phyloP scores from a whole-genome alignment of 129 eudicot genomes.

The Calendula officinalis region DNA sequence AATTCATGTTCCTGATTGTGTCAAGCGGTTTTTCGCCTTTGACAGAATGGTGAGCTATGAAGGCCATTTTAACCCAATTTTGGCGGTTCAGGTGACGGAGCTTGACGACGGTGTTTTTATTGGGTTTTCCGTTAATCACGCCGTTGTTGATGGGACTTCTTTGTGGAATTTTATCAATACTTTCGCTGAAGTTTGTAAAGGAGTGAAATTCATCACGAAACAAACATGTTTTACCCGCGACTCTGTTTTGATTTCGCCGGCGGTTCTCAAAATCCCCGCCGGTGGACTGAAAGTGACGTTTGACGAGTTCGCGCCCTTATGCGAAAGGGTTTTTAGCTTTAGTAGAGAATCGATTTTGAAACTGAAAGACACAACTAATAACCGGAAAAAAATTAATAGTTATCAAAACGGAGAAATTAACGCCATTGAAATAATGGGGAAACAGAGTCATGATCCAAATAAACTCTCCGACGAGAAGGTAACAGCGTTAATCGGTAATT shows the following conservation, averaged over 20 bases:
- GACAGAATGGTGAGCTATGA: constrained; percentile 59
- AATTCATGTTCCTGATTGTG: constrained; percentile 43
- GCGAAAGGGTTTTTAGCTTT: constrained; percentile 70
- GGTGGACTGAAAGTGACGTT: constrained; percentile 66
- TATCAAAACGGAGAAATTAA: constrained; percentile 34
- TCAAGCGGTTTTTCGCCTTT: constrained; percentile 56
- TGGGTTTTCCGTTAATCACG: constrained; percentile 72
- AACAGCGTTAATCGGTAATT: constrained; percentile 36
- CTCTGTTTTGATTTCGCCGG: constrained; percentile 55
- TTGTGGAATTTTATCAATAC: constrained; percentile 79
- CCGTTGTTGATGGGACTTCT: constrained; percentile 81
- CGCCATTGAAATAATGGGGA: constrained; percentile 67
- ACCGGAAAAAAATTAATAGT: constrained; percentile 20
- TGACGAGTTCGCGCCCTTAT: constrained; percentile 49
- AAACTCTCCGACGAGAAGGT: constrained; percentile 35
- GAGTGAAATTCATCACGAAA: constrained; percentile 35
- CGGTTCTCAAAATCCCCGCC: constrained; percentile 51
- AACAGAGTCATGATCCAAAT: constrained; percentile 51
- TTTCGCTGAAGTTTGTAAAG: constrained; percentile 61
- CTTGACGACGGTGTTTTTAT: constrained; percentile 67
- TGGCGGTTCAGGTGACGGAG: constrained; percentile 77
- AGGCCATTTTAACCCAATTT: constrained; percentile 63
- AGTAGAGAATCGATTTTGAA: constrained; percentile 58
- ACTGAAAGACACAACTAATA: constrained; percentile 49
- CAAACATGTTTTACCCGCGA: constrained; percentile 54